These are phyloP conservation scores for Pseudocercospora fuligena DNA, from an alignment of 2,329 filamentous ascomycete species.

Conservation along the genomic window DNA sequence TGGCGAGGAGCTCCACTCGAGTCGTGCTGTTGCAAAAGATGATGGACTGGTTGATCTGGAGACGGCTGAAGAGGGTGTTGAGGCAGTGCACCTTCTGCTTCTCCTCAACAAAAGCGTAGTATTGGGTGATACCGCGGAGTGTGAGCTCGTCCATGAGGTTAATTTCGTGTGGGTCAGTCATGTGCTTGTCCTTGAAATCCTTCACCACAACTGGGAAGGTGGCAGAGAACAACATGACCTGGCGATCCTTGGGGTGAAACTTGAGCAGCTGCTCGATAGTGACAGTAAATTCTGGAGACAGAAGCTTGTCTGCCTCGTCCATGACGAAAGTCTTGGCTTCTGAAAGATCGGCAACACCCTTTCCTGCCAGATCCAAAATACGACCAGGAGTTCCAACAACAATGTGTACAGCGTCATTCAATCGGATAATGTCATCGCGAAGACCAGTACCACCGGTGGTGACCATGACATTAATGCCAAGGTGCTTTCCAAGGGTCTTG, in stretches of 20 bases:
- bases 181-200: conserved; percentile 97
- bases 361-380: conserved; percentile 94
- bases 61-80: conserved; percentile 97
- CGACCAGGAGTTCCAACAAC: conserved; percentile 95
- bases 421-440: conserved; percentile 93
- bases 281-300: conserved; percentile 95
- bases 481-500: conserved; percentile 96
- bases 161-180: conserved; percentile 95
- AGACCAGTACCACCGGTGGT: conserved; percentile 94
- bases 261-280: conserved; percentile 95
- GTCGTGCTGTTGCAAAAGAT: conserved; percentile 99
- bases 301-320: conserved; percentile 98
- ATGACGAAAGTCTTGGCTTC: conserved; percentile 98
- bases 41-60: conserved; percentile 99
- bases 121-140: conserved; percentile 96
- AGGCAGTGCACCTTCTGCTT: conserved; percentile 99
- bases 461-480: conserved; percentile 98
- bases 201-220: conserved; percentile 98
- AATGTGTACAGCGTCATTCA: conserved; percentile 94
- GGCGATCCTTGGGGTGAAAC: conserved; percentile 95
- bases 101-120: conserved; percentile 98
- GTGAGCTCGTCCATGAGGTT: conserved; percentile 99
- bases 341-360: conserved; percentile 93
- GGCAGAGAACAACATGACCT: conserved; percentile 99
- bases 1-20: conserved; percentile 93